phyloP scores from a whole-genome alignment of 2,329 filamentous ascomycete species.

The Fusarium keratoplasticum region DNA sequence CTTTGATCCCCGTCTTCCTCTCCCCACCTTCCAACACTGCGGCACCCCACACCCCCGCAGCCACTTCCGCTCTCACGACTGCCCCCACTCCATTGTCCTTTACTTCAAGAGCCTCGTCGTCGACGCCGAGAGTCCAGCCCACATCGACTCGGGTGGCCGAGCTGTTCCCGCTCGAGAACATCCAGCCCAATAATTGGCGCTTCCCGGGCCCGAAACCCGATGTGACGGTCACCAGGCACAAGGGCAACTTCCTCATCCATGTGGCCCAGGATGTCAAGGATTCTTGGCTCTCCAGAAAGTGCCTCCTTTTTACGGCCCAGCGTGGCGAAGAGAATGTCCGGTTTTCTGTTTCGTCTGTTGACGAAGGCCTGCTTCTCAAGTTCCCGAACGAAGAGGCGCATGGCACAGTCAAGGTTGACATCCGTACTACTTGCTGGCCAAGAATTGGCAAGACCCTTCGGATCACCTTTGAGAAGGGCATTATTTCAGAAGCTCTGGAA shows the following conservation, averaged over 20 bases:
- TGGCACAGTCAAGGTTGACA: constrained; percentile 68
- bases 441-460: constrained; percentile 71
- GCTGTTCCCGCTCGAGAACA: constrained; percentile 47
- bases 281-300: constrained; percentile 67
- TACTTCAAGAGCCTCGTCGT: constrained; percentile 30
- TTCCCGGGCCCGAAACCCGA: constrained; percentile 49
- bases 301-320: constrained; percentile 66
- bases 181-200: constrained; percentile 48
- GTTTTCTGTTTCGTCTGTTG: constrained; percentile 59
- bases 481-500: constrained; percentile 58
- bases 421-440: constrained; percentile 69
- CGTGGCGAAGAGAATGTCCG: constrained; percentile 61
- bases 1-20: constrained; percentile 46
- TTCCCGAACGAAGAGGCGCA: constrained; percentile 66
- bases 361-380: constrained; percentile 65
- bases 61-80: constrained; percentile 38
- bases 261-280: constrained; percentile 63
- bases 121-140: constrained; percentile 23
- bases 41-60: constrained; percentile 42
- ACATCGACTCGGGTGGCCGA: constrained; percentile 39
- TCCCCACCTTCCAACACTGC: constrained; percentile 29
- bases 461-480: constrained; percentile 67
- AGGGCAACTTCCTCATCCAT: constrained; percentile 64
- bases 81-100: constrained; percentile 38
- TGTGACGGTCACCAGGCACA: constrained; percentile 50